phyloP scores from a whole-genome alignment of 2,329 filamentous ascomycete species.

The Fusarium sp. region DNA sequence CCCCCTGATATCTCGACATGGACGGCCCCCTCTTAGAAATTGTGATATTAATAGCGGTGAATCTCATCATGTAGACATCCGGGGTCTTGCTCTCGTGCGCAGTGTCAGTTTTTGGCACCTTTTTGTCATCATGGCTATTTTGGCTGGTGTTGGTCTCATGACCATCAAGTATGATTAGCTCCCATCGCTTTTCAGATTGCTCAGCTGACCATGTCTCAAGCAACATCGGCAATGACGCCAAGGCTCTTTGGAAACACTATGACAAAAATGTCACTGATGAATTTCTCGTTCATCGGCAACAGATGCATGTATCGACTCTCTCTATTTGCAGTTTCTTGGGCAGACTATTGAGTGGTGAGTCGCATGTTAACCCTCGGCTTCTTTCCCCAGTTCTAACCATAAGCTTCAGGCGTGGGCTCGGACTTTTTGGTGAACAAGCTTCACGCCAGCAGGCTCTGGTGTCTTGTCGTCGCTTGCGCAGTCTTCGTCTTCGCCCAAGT shows the following conservation, averaged over 20 bases:
- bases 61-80: constrained; percentile 88
- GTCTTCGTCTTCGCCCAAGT: constrained; percentile 85
- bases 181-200: neutral
- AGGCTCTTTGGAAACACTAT: constrained; percentile 87
- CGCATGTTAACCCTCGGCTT: neutral
- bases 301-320: constrained; percentile 93
- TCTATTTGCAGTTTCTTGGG: constrained; percentile 88
- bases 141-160: constrained; percentile 95
- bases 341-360: constrained; percentile 76
- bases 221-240: constrained; percentile 92
- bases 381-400: constrained; percentile 21
- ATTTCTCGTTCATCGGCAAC: constrained; percentile 82
- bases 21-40: constrained; percentile 62
- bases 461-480: constrained; percentile 76
- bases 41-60: constrained; percentile 74
- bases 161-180: constrained; percentile 84
- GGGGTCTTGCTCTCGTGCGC: constrained; percentile 77
- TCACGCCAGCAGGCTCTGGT: constrained; percentile 87
- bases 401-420: constrained; percentile 76
- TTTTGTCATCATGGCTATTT: constrained; percentile 85
- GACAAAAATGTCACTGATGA: constrained; percentile 75
- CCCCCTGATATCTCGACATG: constrained; percentile 75
- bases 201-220: constrained; percentile 53
- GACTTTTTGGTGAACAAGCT: constrained; percentile 87
- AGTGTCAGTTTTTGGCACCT: constrained; percentile 89